Base-by-base conservation (phyloP, 2,329 filamentous ascomycete species). In the Rutstroemia sydowiana region DNA sequence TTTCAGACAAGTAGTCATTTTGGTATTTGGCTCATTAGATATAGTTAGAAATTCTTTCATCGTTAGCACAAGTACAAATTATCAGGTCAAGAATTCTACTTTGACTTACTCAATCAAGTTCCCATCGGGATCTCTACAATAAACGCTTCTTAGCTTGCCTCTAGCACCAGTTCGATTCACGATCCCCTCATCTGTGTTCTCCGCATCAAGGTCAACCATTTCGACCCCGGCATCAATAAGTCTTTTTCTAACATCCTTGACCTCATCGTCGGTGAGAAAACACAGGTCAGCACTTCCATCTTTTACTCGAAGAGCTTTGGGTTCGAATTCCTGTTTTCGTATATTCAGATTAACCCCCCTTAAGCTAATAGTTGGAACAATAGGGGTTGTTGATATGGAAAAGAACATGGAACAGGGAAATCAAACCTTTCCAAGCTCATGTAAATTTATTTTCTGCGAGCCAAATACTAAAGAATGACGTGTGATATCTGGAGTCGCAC, bases 241-340 rank as follows among this genome's bases (percentile, higher is more conserved):
- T 1, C 59, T 62, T 4, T 64, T 53, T n/a, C 73, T 61, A 3
- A 81, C 70, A 0, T 69, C 64, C 2, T 74, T 70, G 2, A 83
- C 70, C 5, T 72, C 68, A 8, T 75, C 71, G 5, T 77, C 68
- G 0, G 79, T 72, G 26, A 84, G 61, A 51, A 84, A 84, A 60
- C 79, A 83, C 31, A 84, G 54, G 61, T 84, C 80, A 10, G 74
- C 78, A 10, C 75, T 79, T 0, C 81, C 81, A 0, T 77, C 75
- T 48, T 75, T 68, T 0, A 78, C 77, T 10, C 66, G 70, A 3
- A 62, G 61, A 0, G 79, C 80, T 60, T 81, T 82, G 3, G 80
- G 79, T 53, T 80, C 76, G 57, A 82, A 82, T 54, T 83, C 79
- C 57, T 61, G 16, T 39, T 10, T 42, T 13, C 6, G 28, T 3